phyloP scores from a whole-genome alignment of 768 basidiomycete species.

The Rhodotorula babjevae region DNA sequence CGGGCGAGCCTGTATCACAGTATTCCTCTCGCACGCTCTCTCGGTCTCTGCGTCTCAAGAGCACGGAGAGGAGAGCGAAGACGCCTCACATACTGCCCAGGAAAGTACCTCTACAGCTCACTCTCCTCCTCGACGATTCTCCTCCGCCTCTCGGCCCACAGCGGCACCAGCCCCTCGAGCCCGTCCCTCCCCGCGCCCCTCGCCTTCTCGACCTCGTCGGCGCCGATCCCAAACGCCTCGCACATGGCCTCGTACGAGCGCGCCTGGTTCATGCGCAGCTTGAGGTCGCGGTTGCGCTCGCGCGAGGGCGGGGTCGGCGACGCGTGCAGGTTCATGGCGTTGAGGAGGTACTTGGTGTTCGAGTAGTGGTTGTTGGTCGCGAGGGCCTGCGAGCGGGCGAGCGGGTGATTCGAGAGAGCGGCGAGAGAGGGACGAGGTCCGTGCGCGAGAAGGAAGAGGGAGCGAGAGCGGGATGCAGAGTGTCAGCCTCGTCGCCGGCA shows the following conservation, averaged over 20 bases:
- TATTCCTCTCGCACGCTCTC: too few species aligned
- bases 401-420: too few species aligned
- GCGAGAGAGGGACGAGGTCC: too few species aligned
- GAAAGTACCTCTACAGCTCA: not conserved
- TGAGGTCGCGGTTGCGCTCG: constrained; percentile 15
- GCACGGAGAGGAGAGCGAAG: too few species aligned
- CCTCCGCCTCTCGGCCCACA: constrained; percentile 30
- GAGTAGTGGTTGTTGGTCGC: constrained; percentile 34
- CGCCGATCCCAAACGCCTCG: constrained; percentile 9
- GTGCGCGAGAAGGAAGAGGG: not conserved
- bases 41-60: too few species aligned
- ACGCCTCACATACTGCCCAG: too few species aligned
- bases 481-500: too few species aligned
- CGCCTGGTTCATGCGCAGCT: constrained; percentile 34
- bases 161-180: constrained; percentile 24
- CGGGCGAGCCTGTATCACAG: too few species aligned
- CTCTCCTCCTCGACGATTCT: constrained; percentile 21
- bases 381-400: constrained; percentile 17
- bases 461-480: too few species aligned
- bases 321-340: constrained; percentile 24
- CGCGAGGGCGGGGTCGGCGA: constrained; percentile 11
- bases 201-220: constrained; percentile 5
- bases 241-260: constrained; percentile 24
- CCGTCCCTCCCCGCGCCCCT: not conserved
- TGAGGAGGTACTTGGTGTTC: constrained; percentile 43